Base-by-base conservation (phyloP, 2,329 filamentous ascomycete genomes). In the Phaeophleospora eucalypticola region DNA sequence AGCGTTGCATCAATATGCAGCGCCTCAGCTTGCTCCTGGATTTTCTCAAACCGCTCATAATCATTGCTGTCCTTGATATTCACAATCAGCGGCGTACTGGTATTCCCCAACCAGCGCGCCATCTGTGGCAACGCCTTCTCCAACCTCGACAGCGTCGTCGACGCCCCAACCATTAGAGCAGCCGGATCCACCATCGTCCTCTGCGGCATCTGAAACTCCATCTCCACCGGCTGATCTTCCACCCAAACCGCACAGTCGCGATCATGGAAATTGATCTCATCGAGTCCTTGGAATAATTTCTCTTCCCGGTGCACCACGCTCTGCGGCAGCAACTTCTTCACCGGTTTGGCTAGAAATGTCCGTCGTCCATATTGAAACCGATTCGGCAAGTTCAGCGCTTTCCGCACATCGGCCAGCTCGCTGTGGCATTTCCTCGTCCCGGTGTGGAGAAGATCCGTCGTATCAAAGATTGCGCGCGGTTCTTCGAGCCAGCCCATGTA, bases 41-140 rank as follows among this genome's bases (percentile, higher is more conserved):
- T 19, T 36, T 15, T 17, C 41, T 27, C 36, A 6, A 36, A 18
- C 14, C 15, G 32, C 9, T 27, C 14, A 7, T 20, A 36, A 10
- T 20, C 43, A 15, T 39, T 24, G 17, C 43, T 45, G 35, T 45
- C 36, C 10, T 19, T 18, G 15, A 45, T 27, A 18, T 45, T 45
- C 12, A 45, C 43, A 3, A 33, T 27, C 12, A 45, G 36, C 8
- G 43, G 38, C 3, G 35, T 29, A 9, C 38, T 45, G 35, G 35
- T 45, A 16, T 29, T 24, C 35, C 24, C n/a, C 2, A 45, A 36
- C 43, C 43, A 45, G 21, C 19, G 36, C 12, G 12, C 15, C 9
- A 45, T 24, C 18, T 45, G 43, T 20, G 43, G 35, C n/a, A 45
- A n/a, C 14, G 35, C 24, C 3, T 39, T 7, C 15, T 39, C 15